These are phyloP conservation scores for Coemansia sp. DNA, from an alignment of 192 early-diverging fungal species.

Conservation along the genomic window DNA sequence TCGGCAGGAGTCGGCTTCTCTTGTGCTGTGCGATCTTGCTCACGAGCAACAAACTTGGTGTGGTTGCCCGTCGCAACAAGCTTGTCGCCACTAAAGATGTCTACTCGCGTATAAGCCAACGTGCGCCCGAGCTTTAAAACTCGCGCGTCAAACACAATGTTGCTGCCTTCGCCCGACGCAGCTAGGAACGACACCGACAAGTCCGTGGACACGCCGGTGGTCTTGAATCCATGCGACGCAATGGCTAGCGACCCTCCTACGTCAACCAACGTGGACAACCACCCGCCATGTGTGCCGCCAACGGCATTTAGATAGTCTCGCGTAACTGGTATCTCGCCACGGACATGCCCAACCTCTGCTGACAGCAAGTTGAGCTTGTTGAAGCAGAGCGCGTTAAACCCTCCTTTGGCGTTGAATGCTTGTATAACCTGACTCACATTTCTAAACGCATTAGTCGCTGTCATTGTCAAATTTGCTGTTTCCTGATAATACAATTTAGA, in stretches of 20 bases:
- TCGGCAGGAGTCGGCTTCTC: slow-evolving; percentile 3
- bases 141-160: slow-evolving; percentile 38
- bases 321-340: slow-evolving; percentile 27
- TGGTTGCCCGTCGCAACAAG: slow-evolving; percentile 54
- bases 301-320: slow-evolving; percentile 34
- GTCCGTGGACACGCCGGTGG: slow-evolving; percentile 52
- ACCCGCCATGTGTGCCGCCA: slow-evolving; percentile 55
- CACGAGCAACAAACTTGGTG: slow-evolving; percentile 50
- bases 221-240: slow-evolving; percentile 39
- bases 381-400: slow-evolving; percentile 41
- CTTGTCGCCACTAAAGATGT: slow-evolving; percentile 42
- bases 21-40: slow-evolving; percentile 11
- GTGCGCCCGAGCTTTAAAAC: slow-evolving; percentile 52
- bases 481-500: not conserved
- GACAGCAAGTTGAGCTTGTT: slow-evolving; percentile 37
- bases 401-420: slow-evolving; percentile 7
- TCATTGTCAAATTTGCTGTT: not conserved
- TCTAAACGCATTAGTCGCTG: not conserved
- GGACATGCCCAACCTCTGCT: slow-evolving; percentile 38
- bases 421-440: slow-evolving; percentile 21
- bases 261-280: slow-evolving; percentile 53
- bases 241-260: slow-evolving; percentile 53
- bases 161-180: slow-evolving; percentile 43
- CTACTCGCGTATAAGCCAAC: slow-evolving; percentile 52
- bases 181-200: slow-evolving; percentile 52